Evolutionary conservation across 2,329 filamentous ascomycete genomes (phyloP).

Genomic region (Aaosphaeria arxii): DNA sequence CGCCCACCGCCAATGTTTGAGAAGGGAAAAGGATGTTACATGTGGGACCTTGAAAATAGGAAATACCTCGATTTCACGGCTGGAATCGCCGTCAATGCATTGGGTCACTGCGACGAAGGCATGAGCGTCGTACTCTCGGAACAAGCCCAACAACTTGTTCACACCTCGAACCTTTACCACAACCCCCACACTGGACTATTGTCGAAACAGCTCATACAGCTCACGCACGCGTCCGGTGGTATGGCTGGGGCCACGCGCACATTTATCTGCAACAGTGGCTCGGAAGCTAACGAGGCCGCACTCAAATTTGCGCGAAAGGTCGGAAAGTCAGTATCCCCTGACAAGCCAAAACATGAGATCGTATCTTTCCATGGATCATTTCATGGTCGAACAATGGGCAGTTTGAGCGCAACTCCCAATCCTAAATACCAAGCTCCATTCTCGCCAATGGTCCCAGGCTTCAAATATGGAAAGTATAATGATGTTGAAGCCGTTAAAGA

Average conservation of each 20-base stretch:
- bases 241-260: constrained; percentile 79
- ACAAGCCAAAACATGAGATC: constrained; percentile 72
- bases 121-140: constrained; percentile 72
- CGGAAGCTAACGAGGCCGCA: constrained; percentile 95
- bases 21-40: constrained; percentile 78
- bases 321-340: constrained; percentile 71
- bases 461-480: constrained; percentile 83
- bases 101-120: constrained; percentile 85
- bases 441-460: constrained; percentile 91
- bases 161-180: constrained; percentile 95
- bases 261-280: constrained; percentile 95
- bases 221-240: constrained; percentile 72
- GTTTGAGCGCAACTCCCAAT: constrained; percentile 92
- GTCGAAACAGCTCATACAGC: constrained; percentile 78
- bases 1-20: constrained; percentile 88
- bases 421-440: constrained; percentile 97
- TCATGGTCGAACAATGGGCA: constrained; percentile 95
- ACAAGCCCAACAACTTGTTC: constrained; percentile 78
- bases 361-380: constrained; percentile 92
- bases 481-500: constrained; percentile 68
- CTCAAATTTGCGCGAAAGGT: constrained; percentile 96
- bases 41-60: constrained; percentile 87
- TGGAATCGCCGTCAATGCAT: constrained; percentile 89
- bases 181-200: constrained; percentile 93
- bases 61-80: constrained; percentile 93